Evolutionary conservation across 1,139 yeast species (phyloP), one percentile per base, ranked within the genome.

Genomic region (Candida dubliniensis): DNA sequence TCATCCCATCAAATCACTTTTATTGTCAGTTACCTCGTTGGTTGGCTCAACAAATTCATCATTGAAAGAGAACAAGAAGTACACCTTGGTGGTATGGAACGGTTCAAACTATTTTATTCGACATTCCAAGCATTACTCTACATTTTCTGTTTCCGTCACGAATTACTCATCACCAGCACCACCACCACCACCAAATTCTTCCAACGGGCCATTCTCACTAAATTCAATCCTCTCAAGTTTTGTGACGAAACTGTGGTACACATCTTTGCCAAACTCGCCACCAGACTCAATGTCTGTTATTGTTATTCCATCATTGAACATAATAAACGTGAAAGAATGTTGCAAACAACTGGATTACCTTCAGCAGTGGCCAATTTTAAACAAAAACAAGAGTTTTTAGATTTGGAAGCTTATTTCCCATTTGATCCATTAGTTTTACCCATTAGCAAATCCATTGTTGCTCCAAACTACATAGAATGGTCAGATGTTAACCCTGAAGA

Each of bases 231-330:
- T 2, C 76, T 95, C 55, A 87, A 88, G 59, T 93, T 84, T 67
- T 90, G 98, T 64, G 93, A 91, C 59, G 95, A 89, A 57, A 89
- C 95, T 12, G 97, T 95, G 43, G 96, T 91, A 48, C 77, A 84
- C 49, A 93, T 91, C 72, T 93, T 93, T 71, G 98, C 99, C 11
- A 86, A 89, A 54, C 81, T 93, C 41, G 90, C 98, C 2, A 95
- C 95, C 52, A 84, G 84, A 57, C 87, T 90, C 53, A 89, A 89
- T 57, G 87, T 89, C 18, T 95, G 96, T 44, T 93, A 91, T 64
- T 91, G 98, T 63, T 91, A 87, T 64, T 86, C 96, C 26, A 88
- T 91, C 39, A 87, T 93, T 52, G 98, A 93, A 58, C 90, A 87
- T 58, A 93, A 91, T 65, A 86, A 89, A 58, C 75, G 90, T 38